These are phyloP conservation scores for Cyanodermella asteris DNA, from an alignment of 2,329 filamentous ascomycete species.

Conservation along the genomic window DNA sequence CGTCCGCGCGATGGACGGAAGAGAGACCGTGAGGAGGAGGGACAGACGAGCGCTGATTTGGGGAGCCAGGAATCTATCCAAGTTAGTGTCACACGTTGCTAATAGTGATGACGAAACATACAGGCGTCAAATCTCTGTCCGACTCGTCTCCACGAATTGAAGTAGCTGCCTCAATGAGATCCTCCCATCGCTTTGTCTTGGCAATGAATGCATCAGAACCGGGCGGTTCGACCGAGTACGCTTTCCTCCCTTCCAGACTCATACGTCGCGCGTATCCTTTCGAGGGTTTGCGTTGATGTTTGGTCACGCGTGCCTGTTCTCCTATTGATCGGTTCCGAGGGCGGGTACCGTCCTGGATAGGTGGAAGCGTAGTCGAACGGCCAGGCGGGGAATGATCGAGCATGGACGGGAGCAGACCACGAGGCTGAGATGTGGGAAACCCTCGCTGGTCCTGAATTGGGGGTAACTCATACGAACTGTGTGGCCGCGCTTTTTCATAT, in stretches of 20 bases:
- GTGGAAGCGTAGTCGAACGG: conserved; percentile 70
- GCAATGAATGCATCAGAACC: conserved; percentile 36
- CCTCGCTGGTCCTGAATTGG: conserved; percentile 46
- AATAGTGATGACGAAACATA: conserved; percentile 29
- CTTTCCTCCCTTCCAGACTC: conserved; percentile 57
- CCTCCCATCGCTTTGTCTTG: conserved; percentile 83
- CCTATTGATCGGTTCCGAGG: conserved; percentile 73
- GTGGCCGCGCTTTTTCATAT: conserved; percentile 38
- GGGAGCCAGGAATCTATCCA: no score
- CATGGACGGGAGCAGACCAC: conserved; percentile 65
- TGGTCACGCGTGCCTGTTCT: conserved; percentile 51
- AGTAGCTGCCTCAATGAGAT: conserved; percentile 82
- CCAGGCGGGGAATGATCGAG: conserved; percentile 62
- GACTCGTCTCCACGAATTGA: conserved; percentile 81
- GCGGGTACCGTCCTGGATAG: conserved; percentile 52
- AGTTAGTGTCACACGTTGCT: conserved; percentile 15
- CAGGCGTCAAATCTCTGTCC: conserved; percentile 65
- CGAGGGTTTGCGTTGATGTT: conserved; percentile 64
- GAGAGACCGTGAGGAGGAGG: conserved; percentile 29
- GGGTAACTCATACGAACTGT: conserved; percentile 47
- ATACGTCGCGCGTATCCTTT: conserved; percentile 52
- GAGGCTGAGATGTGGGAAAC: conserved; percentile 36
- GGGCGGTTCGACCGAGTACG: conserved; percentile 65
- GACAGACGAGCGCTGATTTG: conserved; percentile 38
- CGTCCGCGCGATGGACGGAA: conserved; percentile 6